Evolutionary conservation across 345 rosid species (phyloP), one percentile per base, ranked within the genome.

Genomic region (Syzygium grande): DNA sequence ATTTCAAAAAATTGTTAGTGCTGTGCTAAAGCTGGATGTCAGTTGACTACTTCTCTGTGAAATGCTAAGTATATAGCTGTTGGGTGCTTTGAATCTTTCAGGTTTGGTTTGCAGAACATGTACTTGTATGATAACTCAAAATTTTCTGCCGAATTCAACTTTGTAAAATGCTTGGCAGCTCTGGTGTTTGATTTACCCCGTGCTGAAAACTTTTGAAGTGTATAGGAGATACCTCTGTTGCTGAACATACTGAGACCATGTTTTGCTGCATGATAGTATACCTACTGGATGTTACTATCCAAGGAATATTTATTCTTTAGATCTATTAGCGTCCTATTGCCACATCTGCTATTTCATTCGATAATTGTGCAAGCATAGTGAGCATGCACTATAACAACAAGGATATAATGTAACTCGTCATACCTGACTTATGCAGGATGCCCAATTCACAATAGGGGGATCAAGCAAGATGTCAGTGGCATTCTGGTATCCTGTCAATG

Each of bases 401-500:
- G 38, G 49, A 73, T 38, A 30, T n/a, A 3, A 54, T 63, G 51
- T 86, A 25, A 87, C 41, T 46, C 56, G 38, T 51, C 49, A 86
- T 87, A 87, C 88, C 84, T 43, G 38, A 38, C 86, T 25, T 86
- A 59, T 90, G 91, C 98, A 98, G 99, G 99, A 98, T 91, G 95
- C 90, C 87, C 99, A 96, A 93, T 95, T 98, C 91, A 94, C 93
- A 19, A 91, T 96, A 22, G 96, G 97, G 11, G 91, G 91, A 84
- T 88, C 93, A 2, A 92, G 94, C 93, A 95, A 95, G 92, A 96
- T 98, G 96, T 91, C 99, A 15, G 98, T 90, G 85, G 98, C 97
- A 89, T 96, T 96, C 94, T 96, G 99, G 99, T 98, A 96, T 91
- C 98, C 99, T 5, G 93, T 90, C 52, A 93, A 93, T 21, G 94